Evolutionary conservation across 805 yeast genomes (phyloP), one percentile per base, ranked within the genome.

Genomic region (Helenozyma baotianmanensis): DNA sequence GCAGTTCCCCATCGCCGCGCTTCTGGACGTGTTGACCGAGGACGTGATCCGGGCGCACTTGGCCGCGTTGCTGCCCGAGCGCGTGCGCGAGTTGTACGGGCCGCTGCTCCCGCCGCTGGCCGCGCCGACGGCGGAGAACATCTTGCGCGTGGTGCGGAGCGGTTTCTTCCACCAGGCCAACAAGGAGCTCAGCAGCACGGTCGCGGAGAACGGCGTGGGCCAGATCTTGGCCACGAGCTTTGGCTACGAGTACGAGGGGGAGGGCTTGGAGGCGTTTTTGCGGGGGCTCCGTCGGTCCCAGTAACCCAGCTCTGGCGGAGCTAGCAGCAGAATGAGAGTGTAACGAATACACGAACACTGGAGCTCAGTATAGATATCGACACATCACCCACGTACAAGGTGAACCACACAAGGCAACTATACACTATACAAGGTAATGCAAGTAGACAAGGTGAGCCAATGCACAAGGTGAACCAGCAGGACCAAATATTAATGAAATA

Each of bases 201-300:
- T 78, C 28, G 35, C 45, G 15, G 45, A 50, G 15, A 50, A 52
- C 11, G 76, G 74, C 9, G 71, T 74, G 9, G 76, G 80, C 5
- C 61, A 56, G 38, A 42, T 76, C 25, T 62, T 78, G 24, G 58
- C 81, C 21, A 64, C 60, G 35, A 63, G 73, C 24, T 58, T 76
- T 25, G 71, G 68, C n/a, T 60, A 60, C 43, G 66, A 59, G 5
- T 77, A 77, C 42, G 32, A 51, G 8, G 81, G 80, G 8, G 82
- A 77, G 48, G 82, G 82, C 1, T 53, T 76, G 22, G 70, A 62
- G 23, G 69, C 69, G 10, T 76, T 74, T 38, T 50, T 77, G 41
- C 44, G 50, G 12, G 76, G 74, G 4, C 50, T 69, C 9, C 56
- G 74, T 33, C 48, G 53, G 31, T 25, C 53, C 16, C 32, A 32